Evolutionary conservation across 1,139 yeast genomes (phyloP), one percentile per base, ranked within the genome.

Genomic region (Saccharomyces hybrid): DNA sequence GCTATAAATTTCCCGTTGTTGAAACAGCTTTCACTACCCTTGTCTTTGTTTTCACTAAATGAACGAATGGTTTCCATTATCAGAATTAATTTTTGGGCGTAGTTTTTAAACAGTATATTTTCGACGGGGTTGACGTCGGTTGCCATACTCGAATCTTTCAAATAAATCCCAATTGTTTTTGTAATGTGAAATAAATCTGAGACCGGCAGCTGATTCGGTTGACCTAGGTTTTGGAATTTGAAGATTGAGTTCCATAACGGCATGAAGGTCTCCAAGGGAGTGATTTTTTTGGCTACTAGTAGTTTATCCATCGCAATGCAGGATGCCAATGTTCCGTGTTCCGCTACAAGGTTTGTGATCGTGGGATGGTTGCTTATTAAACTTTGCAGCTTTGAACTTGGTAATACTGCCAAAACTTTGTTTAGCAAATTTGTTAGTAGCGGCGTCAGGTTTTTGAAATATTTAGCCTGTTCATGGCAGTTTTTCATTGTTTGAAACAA

Each of bases 1-100:
- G 70, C 65, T 9, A 65, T 59, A 55, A 63, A 68, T 48, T 58
- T 60, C 19, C 64, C 69, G 47, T 68, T 68, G 52, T 68, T 67
- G 28, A 50, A 54, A 8, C 59, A 63, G 50, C 68, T 62, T 54
- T 55, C 58, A 34, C 66, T 61, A 7, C 62, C 69, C 2, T 58
- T 58, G 23, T 62, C 65, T 0, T 52, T 50, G 5, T 60, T 59
- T 9, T 50, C 52, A 23, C 55, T 57, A 44, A 68, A 47, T 2
- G 61, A 50, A 8, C 52, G 31, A 2, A 64, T 47, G 8, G 62
- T 50, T 7, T 57, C 56, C 11, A 67, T 49, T 27, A 67, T 42
- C 7, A 50, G 46, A 5, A 41, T 32, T 6, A 65, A 42, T 14
- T 59, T 52, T 1, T 38, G 28, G 5, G 34, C 7, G 47, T 52